Evolutionary conservation across 805 yeast genomes (phyloP).

Genomic region (Yarrowia sp.): DNA sequence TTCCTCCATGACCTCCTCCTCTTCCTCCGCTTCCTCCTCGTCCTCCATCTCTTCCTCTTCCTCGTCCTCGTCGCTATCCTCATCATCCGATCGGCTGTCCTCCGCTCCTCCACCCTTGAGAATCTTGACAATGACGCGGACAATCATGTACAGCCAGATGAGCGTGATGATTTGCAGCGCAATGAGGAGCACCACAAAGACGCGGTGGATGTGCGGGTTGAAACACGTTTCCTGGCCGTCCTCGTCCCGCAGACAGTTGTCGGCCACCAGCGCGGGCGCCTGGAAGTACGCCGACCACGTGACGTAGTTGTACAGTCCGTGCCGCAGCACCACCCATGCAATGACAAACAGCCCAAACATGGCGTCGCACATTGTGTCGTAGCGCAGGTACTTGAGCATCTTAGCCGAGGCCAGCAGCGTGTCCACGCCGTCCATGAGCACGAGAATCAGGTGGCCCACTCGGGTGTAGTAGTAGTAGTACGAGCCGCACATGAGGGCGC

Average conservation of each 20-base stretch:
- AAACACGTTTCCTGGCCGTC: conserved; percentile 49
- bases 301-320: conserved; percentile 72
- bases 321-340: conserved; percentile 75
- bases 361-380: conserved; percentile 64
- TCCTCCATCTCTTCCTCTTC: conserved; percentile 17
- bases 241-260: conserved; percentile 45
- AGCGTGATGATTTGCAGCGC: conserved; percentile 70
- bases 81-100: conserved; percentile 85
- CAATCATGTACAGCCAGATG: conserved; percentile 78
- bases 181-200: conserved; percentile 63
- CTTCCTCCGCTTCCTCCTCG: conserved; percentile 8
- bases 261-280: conserved; percentile 53
- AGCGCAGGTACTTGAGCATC: conserved; percentile 75
- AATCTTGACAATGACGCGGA: conserved; percentile 73
- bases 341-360: conserved; percentile 71
- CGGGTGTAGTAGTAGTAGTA: conserved; percentile 75
- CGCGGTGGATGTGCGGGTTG: conserved; percentile 48
- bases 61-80: conserved; percentile 54
- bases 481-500: conserved; percentile 69
- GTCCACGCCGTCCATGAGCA: conserved; percentile 86
- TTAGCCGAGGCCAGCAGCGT: conserved; percentile 75
- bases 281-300: conserved; percentile 63
- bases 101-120: conserved; percentile 78
- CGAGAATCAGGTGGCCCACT: conserved; percentile 78
- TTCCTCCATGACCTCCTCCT: conserved; percentile 21